Percentiles rank a stretch among this genome's conserved stretches.
Conservation (phyloP, 2,329 filamentous ascomycete genomes). For the Ophiocordyceps unilateralis region DNA sequence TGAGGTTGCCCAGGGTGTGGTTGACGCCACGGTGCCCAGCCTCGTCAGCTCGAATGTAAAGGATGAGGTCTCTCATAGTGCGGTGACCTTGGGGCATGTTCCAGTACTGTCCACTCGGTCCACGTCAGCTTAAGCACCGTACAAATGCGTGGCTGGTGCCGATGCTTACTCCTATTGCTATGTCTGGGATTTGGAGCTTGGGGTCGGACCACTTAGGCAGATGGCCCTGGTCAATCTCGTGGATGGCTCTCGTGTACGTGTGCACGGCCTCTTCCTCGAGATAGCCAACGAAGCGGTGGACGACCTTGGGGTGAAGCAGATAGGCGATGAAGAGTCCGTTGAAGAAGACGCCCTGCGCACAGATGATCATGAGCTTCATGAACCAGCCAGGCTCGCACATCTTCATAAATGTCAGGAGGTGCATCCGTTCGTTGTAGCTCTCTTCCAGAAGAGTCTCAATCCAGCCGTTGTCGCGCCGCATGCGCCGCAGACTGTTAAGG, state of each 20-base stretch:
- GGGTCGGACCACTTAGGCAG: conserved; percentile 62
- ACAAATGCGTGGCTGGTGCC: background rate
- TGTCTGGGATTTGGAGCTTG: conserved; percentile 63
- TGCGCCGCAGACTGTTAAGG: conserved; percentile 61
- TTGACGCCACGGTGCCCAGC: conserved; percentile 88
- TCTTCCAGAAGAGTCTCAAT: conserved; percentile 86
- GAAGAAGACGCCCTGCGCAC: conserved; percentile 91
- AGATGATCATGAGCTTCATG: conserved; percentile 84
- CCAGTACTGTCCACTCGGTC: conserved; percentile 46
- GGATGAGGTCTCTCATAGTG: conserved; percentile 70
- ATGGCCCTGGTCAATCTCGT: conserved; percentile 71
- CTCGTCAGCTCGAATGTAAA: conserved; percentile 83
- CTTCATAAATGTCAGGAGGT: conserved; percentile 82
- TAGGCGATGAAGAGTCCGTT: conserved; percentile 85
- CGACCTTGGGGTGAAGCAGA: conserved; percentile 69
- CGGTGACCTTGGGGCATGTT: conserved; percentile 72
- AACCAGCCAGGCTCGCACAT: conserved; percentile 61
- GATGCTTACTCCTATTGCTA: conserved; percentile 46
- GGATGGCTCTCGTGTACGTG: conserved; percentile 80
- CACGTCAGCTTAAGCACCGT: background rate
- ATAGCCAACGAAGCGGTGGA: conserved; percentile 91
- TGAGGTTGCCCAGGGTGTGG: conserved; percentile 78
- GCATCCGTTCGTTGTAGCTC: conserved; percentile 88
- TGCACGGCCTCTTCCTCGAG: conserved; percentile 94
- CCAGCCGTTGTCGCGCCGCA: conserved; percentile 92